These are phyloP conservation scores for Bruguiera sexangula DNA, from an alignment of 345 rosid genomes.

Conservation along the genomic window DNA sequence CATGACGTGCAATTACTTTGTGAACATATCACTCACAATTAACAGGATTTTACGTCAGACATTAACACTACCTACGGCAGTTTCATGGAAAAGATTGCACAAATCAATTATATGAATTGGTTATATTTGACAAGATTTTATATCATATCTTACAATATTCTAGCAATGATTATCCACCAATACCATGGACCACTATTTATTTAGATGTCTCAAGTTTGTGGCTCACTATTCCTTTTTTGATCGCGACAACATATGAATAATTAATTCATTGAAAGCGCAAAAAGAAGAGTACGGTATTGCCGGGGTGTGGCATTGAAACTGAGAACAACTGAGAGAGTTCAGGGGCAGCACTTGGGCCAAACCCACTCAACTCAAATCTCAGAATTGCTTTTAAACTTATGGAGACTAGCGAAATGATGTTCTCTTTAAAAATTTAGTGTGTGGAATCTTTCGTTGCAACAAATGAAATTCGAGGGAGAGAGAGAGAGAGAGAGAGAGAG, in stretches of 20 bases:
- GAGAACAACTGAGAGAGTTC: slow-evolving; percentile 14
- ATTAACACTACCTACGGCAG: no score
- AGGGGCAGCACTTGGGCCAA: slow-evolving; percentile 28
- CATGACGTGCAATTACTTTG: no score
- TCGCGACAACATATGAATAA: not conserved
- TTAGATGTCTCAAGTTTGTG: not conserved
- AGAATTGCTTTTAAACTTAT: slow-evolving; percentile 3
- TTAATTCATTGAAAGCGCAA: not conserved
- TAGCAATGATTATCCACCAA: no score
- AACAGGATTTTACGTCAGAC: no score
- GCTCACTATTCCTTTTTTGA: not conserved
- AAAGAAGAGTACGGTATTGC: slow-evolving; percentile 20
- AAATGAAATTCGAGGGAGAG: not conserved
- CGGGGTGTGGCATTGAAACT: slow-evolving; percentile 4
- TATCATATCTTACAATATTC: no score
- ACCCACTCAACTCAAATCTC: slow-evolving; percentile 5
- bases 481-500: no score
- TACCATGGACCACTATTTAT: no score
- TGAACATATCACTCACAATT: no score
- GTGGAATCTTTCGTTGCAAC: slow-evolving; percentile 33
- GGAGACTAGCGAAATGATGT: not conserved
- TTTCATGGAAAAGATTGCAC: no score
- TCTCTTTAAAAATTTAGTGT: slow-evolving; percentile 8
- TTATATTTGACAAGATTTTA: no score
- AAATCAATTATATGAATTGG: no score